These are phyloP conservation scores for Aspergillus sp. DNA, from an alignment of 2,329 filamentous ascomycete species.

Conservation along the genomic window DNA sequence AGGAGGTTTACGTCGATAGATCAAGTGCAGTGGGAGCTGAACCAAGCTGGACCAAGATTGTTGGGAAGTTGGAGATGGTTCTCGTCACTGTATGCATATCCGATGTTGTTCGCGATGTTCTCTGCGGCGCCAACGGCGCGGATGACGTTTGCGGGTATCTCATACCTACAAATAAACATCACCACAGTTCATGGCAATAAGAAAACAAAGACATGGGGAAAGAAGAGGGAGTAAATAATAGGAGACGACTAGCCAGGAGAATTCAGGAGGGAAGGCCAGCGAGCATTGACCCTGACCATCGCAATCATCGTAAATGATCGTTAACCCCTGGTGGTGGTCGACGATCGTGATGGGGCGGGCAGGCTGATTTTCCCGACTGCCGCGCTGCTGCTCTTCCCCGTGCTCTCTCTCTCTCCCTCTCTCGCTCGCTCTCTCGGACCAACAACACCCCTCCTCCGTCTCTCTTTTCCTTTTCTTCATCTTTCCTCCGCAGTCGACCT, in stretches of 20 bases:
- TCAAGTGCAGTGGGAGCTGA: too few species aligned
- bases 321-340: slow-evolving; percentile 1
- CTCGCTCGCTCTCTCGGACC: not conserved
- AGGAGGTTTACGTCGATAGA: not conserved
- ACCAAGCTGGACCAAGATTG: not conserved
- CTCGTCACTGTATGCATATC: not conserved
- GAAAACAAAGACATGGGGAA: not conserved
- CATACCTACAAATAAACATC: not conserved
- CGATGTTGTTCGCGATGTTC: not conserved
- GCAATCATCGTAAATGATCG: not conserved
- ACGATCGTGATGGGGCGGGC: slow-evolving; percentile 14
- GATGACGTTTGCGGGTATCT: not conserved
- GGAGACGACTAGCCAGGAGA: not conserved
- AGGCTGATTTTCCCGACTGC: slow-evolving; percentile 18
- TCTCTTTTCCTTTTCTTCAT: not conserved
- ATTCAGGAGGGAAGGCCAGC: not conserved
- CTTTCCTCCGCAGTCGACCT: slow-evolving; percentile 7
- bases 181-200: not conserved
- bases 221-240: not conserved
- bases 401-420: slow-evolving; percentile 4
- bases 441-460: not conserved
- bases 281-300: not conserved
- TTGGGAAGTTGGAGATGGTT: not conserved
- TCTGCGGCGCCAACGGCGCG: not conserved
- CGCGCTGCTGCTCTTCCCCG: slow-evolving; percentile 9